Base-by-base conservation (phyloP, 106 monocot genomes). In the Platanthera guangdongensis region DNA sequence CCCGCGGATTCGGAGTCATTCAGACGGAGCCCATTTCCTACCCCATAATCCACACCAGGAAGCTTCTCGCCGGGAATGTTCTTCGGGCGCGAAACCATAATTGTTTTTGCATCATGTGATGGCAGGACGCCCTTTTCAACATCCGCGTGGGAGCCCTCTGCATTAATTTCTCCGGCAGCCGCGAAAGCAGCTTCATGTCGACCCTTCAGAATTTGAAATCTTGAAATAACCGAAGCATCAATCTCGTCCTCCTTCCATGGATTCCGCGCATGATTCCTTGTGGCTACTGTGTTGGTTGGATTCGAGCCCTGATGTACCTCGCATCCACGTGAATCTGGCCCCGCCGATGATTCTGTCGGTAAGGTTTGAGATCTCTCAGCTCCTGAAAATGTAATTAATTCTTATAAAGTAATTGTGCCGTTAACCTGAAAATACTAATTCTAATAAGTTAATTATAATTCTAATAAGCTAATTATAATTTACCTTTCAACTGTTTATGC, bases 131-230 rank as follows among this genome's bases (percentile, higher is more conserved):
- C 39, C 39, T 67, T 67, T 47, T 15, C 70, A 2, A 70, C 4
- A n/a, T 67, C 67, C 32, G 4, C 67, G 10, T 12, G 13, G 12
- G 39, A 67, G 7, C 22, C 22, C 4, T 22, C 4, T 2, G 39
- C 70, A 47, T 16, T 46, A n/a, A 4, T 46, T 48, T 48, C 48
- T 7, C 13, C 67, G 3, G 6, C 14, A 47, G 47, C 47, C 15
- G 25, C 4, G 7, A 71, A 48, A n/a, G 6, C 70, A 28, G 18
- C 47, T 47, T 15, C 28, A 72, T 72, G 50, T 22, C 72, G 72
- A 15, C 51, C 51, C 21, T 51, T 72, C 2, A 72, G 72, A 72
- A 72, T 51, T 21, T 51, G 50, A n/a, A 48, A 22, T 72, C 72
- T 50, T 9, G 49, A 50, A 19, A 51, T 5, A 50, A 72, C 49